phyloP scores from a whole-genome alignment of 345 rosid species.

The Citrus hindsii region DNA sequence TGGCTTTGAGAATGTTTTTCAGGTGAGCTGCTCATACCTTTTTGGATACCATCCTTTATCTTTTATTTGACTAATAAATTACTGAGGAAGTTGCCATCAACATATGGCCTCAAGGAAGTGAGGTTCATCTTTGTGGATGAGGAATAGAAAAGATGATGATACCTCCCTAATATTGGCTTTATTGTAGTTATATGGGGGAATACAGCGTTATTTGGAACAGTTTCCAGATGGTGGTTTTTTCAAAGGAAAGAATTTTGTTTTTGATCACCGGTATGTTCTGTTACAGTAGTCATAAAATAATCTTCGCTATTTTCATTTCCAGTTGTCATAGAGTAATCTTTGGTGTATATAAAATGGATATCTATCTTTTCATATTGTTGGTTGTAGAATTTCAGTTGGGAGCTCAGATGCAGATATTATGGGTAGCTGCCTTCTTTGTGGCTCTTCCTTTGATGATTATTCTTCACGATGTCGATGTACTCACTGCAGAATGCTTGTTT shows the following conservation, averaged over 20 bases:
- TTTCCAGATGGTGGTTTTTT: constrained; percentile 89
- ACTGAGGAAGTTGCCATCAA: constrained; percentile 3
- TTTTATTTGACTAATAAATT: not conserved
- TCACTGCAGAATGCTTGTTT: constrained; percentile 84
- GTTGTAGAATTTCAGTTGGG: constrained; percentile 82
- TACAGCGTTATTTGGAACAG: constrained; percentile 90
- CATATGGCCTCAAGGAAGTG: constrained; percentile 2
- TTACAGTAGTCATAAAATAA: not conserved
- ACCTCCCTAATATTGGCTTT: constrained; percentile 15
- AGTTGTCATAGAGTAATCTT: not conserved
- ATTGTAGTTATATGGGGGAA: constrained; percentile 89
- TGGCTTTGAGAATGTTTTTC: constrained; percentile 85
- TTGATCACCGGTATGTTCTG: constrained; percentile 79
- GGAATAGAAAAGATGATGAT: not conserved
- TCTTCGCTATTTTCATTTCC: too few relatives aligned
- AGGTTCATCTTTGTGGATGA: constrained; percentile 5
- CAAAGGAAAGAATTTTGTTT: constrained; percentile 94
- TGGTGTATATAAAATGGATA: not conserved
- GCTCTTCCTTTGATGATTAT: constrained; percentile 71
- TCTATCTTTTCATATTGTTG: constrained; percentile 13
- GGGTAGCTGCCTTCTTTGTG: constrained; percentile 78
- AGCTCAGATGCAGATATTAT: constrained; percentile 53
- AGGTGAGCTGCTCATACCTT: constrained; percentile 44
- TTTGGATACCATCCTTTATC: not conserved
- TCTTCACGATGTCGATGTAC: constrained; percentile 79